Conservation (phyloP, 148 eudicot genomes). For the Arbutus unedo region DNA sequence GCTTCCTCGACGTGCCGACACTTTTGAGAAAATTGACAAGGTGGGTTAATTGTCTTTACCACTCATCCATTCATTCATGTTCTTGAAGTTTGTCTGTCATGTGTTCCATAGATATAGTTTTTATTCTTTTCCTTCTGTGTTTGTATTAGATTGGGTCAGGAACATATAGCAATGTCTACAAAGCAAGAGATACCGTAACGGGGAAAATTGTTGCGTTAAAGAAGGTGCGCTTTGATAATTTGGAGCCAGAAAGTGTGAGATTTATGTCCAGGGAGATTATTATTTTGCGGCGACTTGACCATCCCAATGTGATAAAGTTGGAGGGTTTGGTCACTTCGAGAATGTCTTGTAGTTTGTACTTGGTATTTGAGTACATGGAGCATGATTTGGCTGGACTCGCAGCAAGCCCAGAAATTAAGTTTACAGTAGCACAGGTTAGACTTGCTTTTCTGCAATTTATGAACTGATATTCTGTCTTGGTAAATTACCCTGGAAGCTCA, state of each 20-base stretch:
- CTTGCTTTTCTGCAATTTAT: slow-evolving; percentile 5
- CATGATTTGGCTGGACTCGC: slow-evolving; percentile 97
- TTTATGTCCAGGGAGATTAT: slow-evolving; percentile 94
- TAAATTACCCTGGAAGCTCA: neutral
- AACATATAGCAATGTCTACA: slow-evolving; percentile 95
- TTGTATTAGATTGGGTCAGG: slow-evolving; percentile 80
- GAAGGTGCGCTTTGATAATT: slow-evolving; percentile 88
- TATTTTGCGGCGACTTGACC: slow-evolving; percentile 78
- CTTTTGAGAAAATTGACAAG: slow-evolving; percentile 65
- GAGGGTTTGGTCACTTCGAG: slow-evolving; percentile 94
- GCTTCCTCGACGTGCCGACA: slow-evolving; percentile 60
- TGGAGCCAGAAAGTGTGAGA: slow-evolving; percentile 94
- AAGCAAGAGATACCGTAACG: slow-evolving; percentile 74
- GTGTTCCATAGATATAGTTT: neutral
- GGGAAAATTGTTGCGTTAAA: slow-evolving; percentile 92
- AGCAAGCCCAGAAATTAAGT: slow-evolving; percentile 83
- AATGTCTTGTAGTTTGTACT: slow-evolving; percentile 92
- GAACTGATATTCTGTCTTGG: neutral
- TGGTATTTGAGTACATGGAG: slow-evolving; percentile 92
- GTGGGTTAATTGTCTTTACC: slow-evolving; percentile 18
- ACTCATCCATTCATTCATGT: neutral
- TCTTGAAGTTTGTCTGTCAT: neutral
- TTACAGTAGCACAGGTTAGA: slow-evolving; percentile 80
- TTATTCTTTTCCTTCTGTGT: neutral
- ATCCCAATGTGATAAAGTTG: slow-evolving; percentile 84